Evolutionary conservation across 257 asterid species (phyloP), one percentile per base, ranked within the genome.

Genomic region (Sherardia arvensis): DNA sequence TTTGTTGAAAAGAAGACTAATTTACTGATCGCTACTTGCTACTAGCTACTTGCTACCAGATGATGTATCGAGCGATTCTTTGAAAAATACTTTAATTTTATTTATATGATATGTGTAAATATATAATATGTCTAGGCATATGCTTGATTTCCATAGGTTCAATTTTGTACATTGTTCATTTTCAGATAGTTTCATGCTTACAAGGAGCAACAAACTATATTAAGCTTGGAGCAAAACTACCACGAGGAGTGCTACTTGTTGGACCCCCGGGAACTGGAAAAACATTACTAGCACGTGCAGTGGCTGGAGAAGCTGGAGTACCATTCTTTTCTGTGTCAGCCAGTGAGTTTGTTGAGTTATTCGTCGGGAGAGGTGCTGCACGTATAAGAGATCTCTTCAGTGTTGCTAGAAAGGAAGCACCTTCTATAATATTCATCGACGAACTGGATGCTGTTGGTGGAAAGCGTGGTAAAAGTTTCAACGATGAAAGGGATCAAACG

Each of bases 401-500:
- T 33, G 88, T 83, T 57, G 99, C 99, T 53, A 87, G 88, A 76
- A 90, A 90, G 78, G 87, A 83, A 67, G 84, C 96, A 49, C 99
- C 99, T 7, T 90, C 99, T 15, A 93, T 93, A 74, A 79, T 93
- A 61, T 93, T 87, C 83, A 87, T 93, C 11, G 96, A 93, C 62
- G 99, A 93, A 72, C 96, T 93, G 40, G 99, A 93, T 72, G 97
- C 99, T 3, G 99, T 93, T 28, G 99, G 99, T 53, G 97, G 96
- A 67, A 93, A 80, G 71, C 99, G 97, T 15, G 97, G 97, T 45
- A 77, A 90, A 74, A 90, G 99, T 83, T 93, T 93, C 80, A 93
- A 90, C 75, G 99, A 93, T 48, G 99, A 90, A 79, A 81, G 99
- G 74, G 99, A 90, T 75, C 99, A 90, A 74, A 90, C 97, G 57